phyloP scores from a whole-genome alignment of 169 alveolate species.

The Plasmodium reichenowi region DNA sequence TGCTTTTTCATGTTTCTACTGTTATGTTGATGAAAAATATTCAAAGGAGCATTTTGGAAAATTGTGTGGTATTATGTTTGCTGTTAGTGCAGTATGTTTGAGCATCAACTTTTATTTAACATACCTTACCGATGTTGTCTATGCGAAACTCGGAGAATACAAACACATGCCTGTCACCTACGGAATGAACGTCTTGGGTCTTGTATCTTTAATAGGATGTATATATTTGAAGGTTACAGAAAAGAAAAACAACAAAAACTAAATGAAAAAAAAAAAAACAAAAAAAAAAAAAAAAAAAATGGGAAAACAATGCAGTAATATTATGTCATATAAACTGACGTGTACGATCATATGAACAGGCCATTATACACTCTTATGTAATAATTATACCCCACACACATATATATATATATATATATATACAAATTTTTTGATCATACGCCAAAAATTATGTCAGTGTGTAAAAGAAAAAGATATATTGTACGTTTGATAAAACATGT shows the following conservation, averaged over 20 bases:
- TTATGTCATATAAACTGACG: too few species aligned
- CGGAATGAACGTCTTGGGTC: constrained; percentile 53
- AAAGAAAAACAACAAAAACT: constrained; percentile 1
- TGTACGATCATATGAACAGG: too few species aligned
- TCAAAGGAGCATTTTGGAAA: constrained; percentile 74
- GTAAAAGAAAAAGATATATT: too few species aligned
- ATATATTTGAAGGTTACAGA: constrained; percentile 51
- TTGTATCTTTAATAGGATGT: constrained; percentile 26
- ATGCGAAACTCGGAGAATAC: constrained; percentile 14
- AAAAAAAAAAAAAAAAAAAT: neutral
- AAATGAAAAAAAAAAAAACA: neutral
- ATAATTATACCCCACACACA: too few species aligned
- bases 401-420: too few species aligned
- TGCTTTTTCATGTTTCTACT: constrained; percentile 52
- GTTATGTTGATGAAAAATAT: constrained; percentile 61
- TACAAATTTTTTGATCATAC: too few species aligned
- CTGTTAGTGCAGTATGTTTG: constrained; percentile 49
- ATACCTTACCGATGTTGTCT: constrained; percentile 51
- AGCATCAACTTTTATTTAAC: constrained; percentile 50
- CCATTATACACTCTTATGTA: too few species aligned
- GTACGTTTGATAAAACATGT: too few species aligned
- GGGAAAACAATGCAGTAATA: too few species aligned
- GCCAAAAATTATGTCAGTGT: too few species aligned
- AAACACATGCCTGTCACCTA: constrained; percentile 36
- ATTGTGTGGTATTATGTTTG: constrained; percentile 70